Evolutionary conservation across 192 early-diverging fungal genomes (phyloP), one percentile per base, ranked within the genome.

Genomic region (Podila horticola): DNA sequence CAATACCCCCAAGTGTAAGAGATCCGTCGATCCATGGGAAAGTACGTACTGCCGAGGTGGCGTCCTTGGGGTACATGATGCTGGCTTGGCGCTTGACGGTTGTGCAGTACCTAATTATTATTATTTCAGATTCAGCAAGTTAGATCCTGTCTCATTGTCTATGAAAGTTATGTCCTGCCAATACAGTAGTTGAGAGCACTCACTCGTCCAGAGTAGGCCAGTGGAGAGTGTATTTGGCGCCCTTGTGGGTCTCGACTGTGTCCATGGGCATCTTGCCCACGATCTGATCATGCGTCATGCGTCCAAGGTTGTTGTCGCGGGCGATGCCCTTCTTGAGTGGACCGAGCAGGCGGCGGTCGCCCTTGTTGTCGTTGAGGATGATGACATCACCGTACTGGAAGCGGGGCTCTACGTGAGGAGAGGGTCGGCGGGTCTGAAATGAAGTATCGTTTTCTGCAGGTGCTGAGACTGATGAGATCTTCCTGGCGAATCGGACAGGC

Each of bases 51-150:
- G 86, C 86, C 0, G 85, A 71, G 7, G 82, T 82, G 15, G 92
- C 88, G 60, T 93, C 92, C 45, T 91, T 91, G 0, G 92, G 90
- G 62, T 93, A 93, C 48, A 93, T 91, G 11, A 91, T 91, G 11
- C 48, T 81, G 15, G 77, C 77, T 28, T 81, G 77, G 5, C 75
- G 64, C 45, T 79, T 79, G 20, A 79, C 75, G 9, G 30, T 72
- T 34, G 75, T 79, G 8, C 64, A 72, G 51, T 79, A 79, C 38
- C 75, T 76, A 64, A 55, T 34, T 34, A 8, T 13, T 45, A 9
- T 31, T 49, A 22, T 30, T 31, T 49, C 19, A n/a, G 49, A 3
- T 4, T 3, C 5, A 1, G 5, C 0, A 13, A 12, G 20, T 48
- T 15, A 19, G 20, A 13, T 26, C 22, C 17, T 11, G n/a, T 20